Evolutionary conservation across 257 asterid species (phyloP).

Genomic region (Gentiana straminea): DNA sequence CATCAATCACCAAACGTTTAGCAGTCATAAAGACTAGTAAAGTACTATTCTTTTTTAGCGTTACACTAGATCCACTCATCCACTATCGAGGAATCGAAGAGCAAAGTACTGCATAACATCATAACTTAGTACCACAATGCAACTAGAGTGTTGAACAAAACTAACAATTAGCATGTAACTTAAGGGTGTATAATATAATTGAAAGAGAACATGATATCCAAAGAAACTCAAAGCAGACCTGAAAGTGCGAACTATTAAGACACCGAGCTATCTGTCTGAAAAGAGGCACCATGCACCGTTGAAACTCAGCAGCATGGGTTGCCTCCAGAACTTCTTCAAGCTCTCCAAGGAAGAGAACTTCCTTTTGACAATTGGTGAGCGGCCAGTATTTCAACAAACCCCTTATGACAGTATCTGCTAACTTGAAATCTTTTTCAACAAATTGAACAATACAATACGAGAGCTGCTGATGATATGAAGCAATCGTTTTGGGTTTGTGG

Average conservation of each 20-base stretch:
- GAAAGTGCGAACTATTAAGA: constrained; percentile 70
- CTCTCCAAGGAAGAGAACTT: constrained; percentile 71
- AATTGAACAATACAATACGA: constrained; percentile 62
- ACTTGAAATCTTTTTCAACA: constrained; percentile 69
- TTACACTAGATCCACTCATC: neutral
- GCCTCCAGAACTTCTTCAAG: constrained; percentile 77
- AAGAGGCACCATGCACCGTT: constrained; percentile 65
- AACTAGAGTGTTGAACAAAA: no score
- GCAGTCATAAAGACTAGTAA: neutral
- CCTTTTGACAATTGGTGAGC: constrained; percentile 60
- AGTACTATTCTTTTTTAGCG: no score
- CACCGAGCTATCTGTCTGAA: constrained; percentile 65
- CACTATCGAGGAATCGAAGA: no score
- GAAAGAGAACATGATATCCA: no score
- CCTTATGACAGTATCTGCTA: constrained; percentile 65
- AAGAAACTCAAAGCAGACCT: constrained; percentile 30
- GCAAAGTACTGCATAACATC: neutral
- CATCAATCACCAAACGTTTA: no score
- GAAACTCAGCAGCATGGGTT: constrained; percentile 58
- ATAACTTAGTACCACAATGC: neutral
- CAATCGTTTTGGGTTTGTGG: constrained; percentile 66
- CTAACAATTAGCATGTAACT: no score
- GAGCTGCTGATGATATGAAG: constrained; percentile 62
- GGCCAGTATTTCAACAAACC: constrained; percentile 88
- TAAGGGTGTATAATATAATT: no score